Percentiles rank a stretch among this genome's conserved stretches.
Conservation (phyloP, 345 rosid genomes). For the Ailanthus altissimus region DNA sequence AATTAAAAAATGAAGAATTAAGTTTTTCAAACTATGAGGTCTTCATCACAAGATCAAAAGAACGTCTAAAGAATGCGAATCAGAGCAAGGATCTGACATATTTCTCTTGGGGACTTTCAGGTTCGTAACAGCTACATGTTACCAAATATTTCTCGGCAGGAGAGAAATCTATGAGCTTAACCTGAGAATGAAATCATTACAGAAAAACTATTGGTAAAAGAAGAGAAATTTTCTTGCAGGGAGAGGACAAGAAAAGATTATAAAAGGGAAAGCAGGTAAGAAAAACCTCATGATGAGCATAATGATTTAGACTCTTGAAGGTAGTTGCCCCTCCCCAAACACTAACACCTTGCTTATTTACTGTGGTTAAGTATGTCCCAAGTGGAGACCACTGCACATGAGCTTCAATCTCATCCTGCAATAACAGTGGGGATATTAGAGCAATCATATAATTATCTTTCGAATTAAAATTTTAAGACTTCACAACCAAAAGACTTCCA, state of each 20-base stretch:
- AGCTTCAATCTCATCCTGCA: conserved; percentile 1
- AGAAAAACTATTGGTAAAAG: not conserved
- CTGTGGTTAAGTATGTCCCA: conserved; percentile 3
- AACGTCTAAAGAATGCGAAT: not conserved
- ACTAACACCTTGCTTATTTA: not conserved
- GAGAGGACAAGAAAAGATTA: not conserved
- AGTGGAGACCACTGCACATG: not conserved
- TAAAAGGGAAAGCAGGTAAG: not conserved
- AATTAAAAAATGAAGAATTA: too few species aligned
- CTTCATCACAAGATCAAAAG: not conserved
- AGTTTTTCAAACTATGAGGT: not conserved
- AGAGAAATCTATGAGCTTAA: not conserved
- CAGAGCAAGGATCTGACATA: not conserved
- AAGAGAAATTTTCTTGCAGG: not conserved
- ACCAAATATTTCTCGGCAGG: not conserved
- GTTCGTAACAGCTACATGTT: not conserved
- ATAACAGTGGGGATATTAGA: not conserved
- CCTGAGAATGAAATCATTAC: not conserved
- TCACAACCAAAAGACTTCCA: not conserved
- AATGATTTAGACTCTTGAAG: not conserved
- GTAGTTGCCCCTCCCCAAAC: not conserved
- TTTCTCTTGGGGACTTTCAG: not conserved
- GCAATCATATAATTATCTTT: not conserved
- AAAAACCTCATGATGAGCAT: not conserved
- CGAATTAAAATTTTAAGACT: too few species aligned